Percentiles rank a stretch among this genome's conserved stretches.
These are phyloP conservation scores for Artemisia tridentata DNA, from an alignment of 129 eudicot species.

Conservation along the genomic window DNA sequence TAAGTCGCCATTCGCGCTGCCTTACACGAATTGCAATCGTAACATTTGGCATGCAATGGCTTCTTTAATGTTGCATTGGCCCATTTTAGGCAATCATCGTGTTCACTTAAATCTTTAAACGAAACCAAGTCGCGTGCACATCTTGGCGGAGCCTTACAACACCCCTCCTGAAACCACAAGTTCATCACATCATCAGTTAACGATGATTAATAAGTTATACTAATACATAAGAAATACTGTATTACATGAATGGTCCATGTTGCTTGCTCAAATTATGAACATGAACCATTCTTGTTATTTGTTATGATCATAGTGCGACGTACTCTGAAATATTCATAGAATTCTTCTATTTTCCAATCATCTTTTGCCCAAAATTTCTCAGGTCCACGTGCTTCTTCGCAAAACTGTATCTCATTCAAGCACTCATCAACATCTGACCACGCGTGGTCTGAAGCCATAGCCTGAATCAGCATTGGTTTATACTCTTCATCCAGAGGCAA, in stretches of 20 bases:
- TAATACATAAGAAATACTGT: too few species aligned
- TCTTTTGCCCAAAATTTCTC: constrained; percentile 27
- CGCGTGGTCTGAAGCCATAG: constrained; percentile 26
- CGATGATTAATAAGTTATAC: too few species aligned
- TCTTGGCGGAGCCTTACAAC: constrained; percentile 35
- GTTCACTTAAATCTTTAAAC: constrained; percentile 14
- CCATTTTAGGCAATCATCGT: constrained; percentile 35
- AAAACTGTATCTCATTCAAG: constrained; percentile 31
- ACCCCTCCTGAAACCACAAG: constrained; percentile 35
- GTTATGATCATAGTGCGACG: not conserved
- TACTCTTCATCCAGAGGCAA: constrained; percentile 38
- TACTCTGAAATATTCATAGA: constrained; percentile 31
- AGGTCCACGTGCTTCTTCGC: constrained; percentile 24
- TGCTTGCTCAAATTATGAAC: not conserved
- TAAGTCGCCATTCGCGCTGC: constrained; percentile 42
- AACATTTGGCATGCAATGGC: constrained; percentile 27
- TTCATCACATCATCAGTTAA: not conserved
- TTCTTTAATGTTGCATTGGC: constrained; percentile 24
- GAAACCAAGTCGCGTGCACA: constrained; percentile 15
- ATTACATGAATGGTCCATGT: too few species aligned
- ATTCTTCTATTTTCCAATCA: constrained; percentile 34
- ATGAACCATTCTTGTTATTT: not conserved
- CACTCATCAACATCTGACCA: constrained; percentile 29
- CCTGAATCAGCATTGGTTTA: constrained; percentile 25
- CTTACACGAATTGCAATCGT: constrained; percentile 36